Evolutionary conservation across 768 basidiomycete genomes (phyloP).

Genomic region (Tylopilus cervinicoccineus): DNA sequence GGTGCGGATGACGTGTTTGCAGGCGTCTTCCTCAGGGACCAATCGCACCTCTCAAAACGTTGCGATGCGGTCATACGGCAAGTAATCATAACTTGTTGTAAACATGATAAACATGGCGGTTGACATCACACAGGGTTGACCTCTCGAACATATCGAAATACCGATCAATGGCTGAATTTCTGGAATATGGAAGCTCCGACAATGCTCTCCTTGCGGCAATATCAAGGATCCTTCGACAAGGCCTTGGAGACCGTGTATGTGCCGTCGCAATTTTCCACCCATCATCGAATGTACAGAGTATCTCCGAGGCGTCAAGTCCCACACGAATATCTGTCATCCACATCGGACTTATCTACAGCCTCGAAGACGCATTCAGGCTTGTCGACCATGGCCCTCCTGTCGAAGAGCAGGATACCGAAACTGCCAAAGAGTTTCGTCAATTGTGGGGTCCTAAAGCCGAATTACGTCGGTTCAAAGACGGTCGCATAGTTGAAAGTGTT

Average conservation of each 20-base stretch:
- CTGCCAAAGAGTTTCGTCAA: conserved; percentile 61
- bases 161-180: conserved; percentile 36
- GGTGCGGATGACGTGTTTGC: conserved; percentile 60
- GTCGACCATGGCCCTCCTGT: conserved; percentile 91
- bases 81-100: conserved; percentile 12
- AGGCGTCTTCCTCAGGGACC: conserved; percentile 69
- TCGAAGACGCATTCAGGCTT: conserved; percentile 70
- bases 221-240: conserved; percentile 49
- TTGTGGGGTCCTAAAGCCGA: conserved; percentile 95
- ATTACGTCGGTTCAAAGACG: conserved; percentile 93
- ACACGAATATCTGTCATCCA: conserved; percentile 47
- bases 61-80: conserved; percentile 75
- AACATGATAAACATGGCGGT: not conserved
- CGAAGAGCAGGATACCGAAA: conserved; percentile 50
- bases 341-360: conserved; percentile 75
- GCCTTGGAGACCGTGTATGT: conserved; percentile 69
- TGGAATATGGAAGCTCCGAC: conserved; percentile 57
- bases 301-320: conserved; percentile 54
- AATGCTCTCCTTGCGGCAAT: conserved; percentile 54
- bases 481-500: conserved; percentile 88
- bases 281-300: conserved; percentile 40
- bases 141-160: conserved; percentile 38
- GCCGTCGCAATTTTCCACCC: conserved; percentile 60
- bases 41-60: conserved; percentile 55
- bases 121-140: conserved; percentile 43